Conservation (phyloP, 2,329 filamentous ascomycete genomes). For the Apiospora arundinis region DNA sequence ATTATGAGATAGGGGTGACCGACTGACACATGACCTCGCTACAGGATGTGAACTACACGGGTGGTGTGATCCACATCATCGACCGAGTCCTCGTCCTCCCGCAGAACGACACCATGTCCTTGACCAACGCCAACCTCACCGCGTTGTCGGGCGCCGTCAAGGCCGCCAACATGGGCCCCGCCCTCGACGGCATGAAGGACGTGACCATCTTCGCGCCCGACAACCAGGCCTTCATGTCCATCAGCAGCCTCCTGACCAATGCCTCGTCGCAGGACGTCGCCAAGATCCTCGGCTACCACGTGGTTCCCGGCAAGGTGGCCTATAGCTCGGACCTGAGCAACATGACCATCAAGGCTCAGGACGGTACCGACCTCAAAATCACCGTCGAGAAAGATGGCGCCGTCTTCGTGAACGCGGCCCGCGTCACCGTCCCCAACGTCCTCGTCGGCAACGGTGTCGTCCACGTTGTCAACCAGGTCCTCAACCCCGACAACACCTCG, state of each 20-base stretch:
- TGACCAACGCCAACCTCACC: conserved; percentile 50
- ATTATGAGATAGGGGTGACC: neutral
- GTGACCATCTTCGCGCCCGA: conserved; percentile 70
- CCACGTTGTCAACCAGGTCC: conserved; percentile 64
- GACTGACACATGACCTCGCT: conserved; percentile 4
- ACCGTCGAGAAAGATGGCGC: conserved; percentile 44
- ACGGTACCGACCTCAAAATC: conserved; percentile 56
- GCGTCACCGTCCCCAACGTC: conserved; percentile 55
- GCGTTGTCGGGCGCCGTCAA: conserved; percentile 54
- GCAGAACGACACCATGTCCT: conserved; percentile 47
- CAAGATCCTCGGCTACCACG: conserved; percentile 67
- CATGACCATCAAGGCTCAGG: conserved; percentile 41
- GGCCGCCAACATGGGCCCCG: conserved; percentile 47
- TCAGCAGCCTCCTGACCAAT: conserved; percentile 58
- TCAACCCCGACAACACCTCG: conserved; percentile 60
- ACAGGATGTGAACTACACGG: conserved; percentile 59
- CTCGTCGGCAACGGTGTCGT: conserved; percentile 62
- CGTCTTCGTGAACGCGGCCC: conserved; percentile 57
- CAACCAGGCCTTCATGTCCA: conserved; percentile 63
- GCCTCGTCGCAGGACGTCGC: conserved; percentile 55
- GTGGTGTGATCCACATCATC: conserved; percentile 61
- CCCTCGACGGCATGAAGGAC: conserved; percentile 49
- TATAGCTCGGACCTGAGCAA: conserved; percentile 53
- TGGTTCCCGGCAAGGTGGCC: conserved; percentile 60
- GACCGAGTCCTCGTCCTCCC: conserved; percentile 56